Base-by-base conservation (phyloP, 2,329 filamentous ascomycete genomes). In the Xylaria sp. region DNA sequence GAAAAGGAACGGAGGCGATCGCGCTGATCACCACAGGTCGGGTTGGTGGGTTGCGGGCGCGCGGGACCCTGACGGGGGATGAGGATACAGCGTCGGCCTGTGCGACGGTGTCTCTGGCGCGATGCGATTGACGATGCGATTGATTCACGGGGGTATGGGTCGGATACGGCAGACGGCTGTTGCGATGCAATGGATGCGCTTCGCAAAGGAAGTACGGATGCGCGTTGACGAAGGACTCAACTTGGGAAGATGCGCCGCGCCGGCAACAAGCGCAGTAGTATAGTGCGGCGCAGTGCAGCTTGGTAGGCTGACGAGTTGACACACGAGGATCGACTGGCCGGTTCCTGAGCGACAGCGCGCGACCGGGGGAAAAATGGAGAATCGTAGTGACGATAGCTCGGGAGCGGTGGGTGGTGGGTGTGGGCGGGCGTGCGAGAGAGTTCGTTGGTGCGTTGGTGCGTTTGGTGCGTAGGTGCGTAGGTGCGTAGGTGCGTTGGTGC, bases 351-450 rank as follows among this genome's bases (percentile, higher is more conserved):
- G 67, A 69, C 69, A 68, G 64, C 41, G 55, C 69, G 69, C 58
- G 47, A 64, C 69, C 65, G 55, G 68, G 62, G 63, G 62, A 69
- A 71, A 70, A 66, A 67, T 71, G 69, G 71, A 69, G 70, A 68
- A 55, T 44, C 44, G 54, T 31, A 55, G 63, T 64, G 65, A 67
- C 66, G 67, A 68, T 67, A 57, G 57, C 60, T 65, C 53, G 57
- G 60, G 57, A 54, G 41, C 46, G 33, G 48, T 49, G 48, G 56
- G 58, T 43, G 33, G 51, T 49, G 38, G 55, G 46, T 52, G 62
- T 57, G 53, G 53, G 54, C 41, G 51, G 38, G 62, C 35, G 43
- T 48, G 52, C 31, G 58, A 54, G 61, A 37, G 15, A 43, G 59
- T 49, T 49, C 46, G 58, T 57, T 41, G 40, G 48, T 60, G 58